Base-by-base conservation (phyloP, 176 grass and related monocot species). In the Miscanthus lutarioriparius region DNA sequence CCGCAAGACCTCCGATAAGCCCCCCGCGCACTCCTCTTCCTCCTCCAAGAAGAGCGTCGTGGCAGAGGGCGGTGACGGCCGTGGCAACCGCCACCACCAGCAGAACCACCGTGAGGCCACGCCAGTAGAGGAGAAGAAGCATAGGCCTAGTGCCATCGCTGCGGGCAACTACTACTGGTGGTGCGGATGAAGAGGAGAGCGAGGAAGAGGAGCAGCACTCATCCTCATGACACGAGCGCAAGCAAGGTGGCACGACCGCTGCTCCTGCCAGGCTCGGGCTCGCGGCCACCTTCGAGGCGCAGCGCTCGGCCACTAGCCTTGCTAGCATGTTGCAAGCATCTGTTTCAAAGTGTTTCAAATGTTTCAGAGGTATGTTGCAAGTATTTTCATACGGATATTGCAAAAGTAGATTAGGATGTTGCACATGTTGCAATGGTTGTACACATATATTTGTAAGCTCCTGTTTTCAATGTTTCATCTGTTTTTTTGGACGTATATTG, bases 151-250 rank as follows among this genome's bases (percentile, higher is more conserved):
- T 51, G 70, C 22, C 32, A 32, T 32, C 66, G 47, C 64, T 26
- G n/a, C 76, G 58, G n/a, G 49, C 2, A 90, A 84, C 2, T 80
- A 79, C 38, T 80, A 88, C 72, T n/a, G 91, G 67, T 19, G 45
- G 54, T 13, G 54, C 62, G 35, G n/a, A 92, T 67, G 78, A 91
- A 8, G 92, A 85, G 22, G 78, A 76, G 25, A 86, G 88, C 74
- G 92, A 97, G 27, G 95, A 90, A 74, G 92, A 90, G 77, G 92
- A 98, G 41, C 89, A 87, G 65, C 92, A 98, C 12, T 94, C 64
- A 30, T 67, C 87, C 5, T 85, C 88, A 61, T 84, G 86, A 85
- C 91, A 83, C 68, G 81, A 82, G 64, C 70, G 80, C 32, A 86
- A 83, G 74, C 85, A 59, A 35, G 75, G 32, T 3, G 32, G 32